Evolutionary conservation across 2,329 filamentous ascomycete species (phyloP).

Genomic region (Triangularia verruculosa): DNA sequence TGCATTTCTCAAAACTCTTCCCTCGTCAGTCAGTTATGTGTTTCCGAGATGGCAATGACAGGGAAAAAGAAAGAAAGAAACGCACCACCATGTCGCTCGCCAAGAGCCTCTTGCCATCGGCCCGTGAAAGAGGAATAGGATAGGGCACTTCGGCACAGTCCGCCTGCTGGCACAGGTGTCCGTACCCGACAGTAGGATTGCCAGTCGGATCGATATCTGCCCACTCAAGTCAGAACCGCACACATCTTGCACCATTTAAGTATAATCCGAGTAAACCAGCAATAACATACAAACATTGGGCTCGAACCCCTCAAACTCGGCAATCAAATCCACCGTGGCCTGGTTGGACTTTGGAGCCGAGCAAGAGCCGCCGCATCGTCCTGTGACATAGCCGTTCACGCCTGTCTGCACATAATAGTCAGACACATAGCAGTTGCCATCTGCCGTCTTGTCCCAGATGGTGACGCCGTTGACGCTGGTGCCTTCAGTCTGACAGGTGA

Average conservation of each 20-base stretch:
- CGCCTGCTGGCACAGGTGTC: slow-evolving; percentile 44
- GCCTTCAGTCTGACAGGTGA: slow-evolving; percentile 20
- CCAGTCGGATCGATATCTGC: slow-evolving; percentile 41
- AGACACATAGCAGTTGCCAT: slow-evolving; percentile 22
- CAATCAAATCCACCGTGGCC: slow-evolving; percentile 22
- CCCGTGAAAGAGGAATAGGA: slow-evolving; percentile 42
- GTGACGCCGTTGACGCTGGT: slow-evolving; percentile 19
- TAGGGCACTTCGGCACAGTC: slow-evolving; percentile 46
- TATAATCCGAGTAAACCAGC: too few relatives aligned
- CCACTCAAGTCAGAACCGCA: background rate
- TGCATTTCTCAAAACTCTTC: slow-evolving; percentile 36
- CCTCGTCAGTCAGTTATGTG: background rate
- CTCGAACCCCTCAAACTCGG: slow-evolving; percentile 19
- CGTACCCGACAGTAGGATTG: slow-evolving; percentile 49
- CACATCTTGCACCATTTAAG: background rate
- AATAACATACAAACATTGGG: slow-evolving; percentile 16
- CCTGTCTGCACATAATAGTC: slow-evolving; percentile 25
- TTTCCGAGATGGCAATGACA: background rate
- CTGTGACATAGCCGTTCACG: slow-evolving; percentile 17
- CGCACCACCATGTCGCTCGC: slow-evolving; percentile 35
- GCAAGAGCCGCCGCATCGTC: slow-evolving; percentile 17
- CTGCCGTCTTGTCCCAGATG: slow-evolving; percentile 23
- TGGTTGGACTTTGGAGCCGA: slow-evolving; percentile 17
- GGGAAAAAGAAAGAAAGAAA: background rate
- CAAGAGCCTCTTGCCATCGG: slow-evolving; percentile 41